Evolutionary conservation across 2,329 filamentous ascomycete genomes (phyloP), one percentile per base, ranked within the genome.

Genomic region (Beauveria pseudobassiana): DNA sequence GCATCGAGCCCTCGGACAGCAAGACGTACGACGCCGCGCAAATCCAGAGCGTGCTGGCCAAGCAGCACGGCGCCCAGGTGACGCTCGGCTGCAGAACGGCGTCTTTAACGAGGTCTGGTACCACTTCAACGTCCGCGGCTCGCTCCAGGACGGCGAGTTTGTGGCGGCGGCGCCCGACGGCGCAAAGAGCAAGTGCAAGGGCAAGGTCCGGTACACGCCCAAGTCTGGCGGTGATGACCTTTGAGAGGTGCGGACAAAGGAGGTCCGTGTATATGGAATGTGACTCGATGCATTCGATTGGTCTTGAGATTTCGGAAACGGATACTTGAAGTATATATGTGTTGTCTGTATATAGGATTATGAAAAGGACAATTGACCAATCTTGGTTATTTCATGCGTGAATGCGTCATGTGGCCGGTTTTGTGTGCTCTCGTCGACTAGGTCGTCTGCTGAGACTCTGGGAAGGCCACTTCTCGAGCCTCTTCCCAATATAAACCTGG

Each of bases 201-300:
- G 74, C 0, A 85, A 84, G 3, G 84, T 92, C 70, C 83, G 82
- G 68, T 90, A 90, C 70, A 72, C 83, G 9, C 85, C 85, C 40
- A 89, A 61, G 50, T 50, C 58, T 46, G 49, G 51, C 14, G 28
- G 42, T 16, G 10, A 26, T n/a, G 34, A 53, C 14, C 26, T 59
- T 10, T 40, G 48, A n/a, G n/a, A 18, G n/a, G 28, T 43, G 20
- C 10, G 14, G 9, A 2, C 3, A 3, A 9, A 4, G 3, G 14
- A 14, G 28, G 28, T n/a, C 5, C 7, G 28, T 52, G 9, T n/a
- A 20, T 14, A 14, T 10, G n/a, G 10, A 34, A 22, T 5, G 9
- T 20, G n/a, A 34, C 30, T 34, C 12, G 30, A 34, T 34, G 30
- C 12, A 1, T 10, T 30, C 3, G 28, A 30, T 30, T 30, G 28